Evolutionary conservation across 192 early-diverging fungal species (phyloP).

Genomic region (Allomyces javanicus): DNA sequence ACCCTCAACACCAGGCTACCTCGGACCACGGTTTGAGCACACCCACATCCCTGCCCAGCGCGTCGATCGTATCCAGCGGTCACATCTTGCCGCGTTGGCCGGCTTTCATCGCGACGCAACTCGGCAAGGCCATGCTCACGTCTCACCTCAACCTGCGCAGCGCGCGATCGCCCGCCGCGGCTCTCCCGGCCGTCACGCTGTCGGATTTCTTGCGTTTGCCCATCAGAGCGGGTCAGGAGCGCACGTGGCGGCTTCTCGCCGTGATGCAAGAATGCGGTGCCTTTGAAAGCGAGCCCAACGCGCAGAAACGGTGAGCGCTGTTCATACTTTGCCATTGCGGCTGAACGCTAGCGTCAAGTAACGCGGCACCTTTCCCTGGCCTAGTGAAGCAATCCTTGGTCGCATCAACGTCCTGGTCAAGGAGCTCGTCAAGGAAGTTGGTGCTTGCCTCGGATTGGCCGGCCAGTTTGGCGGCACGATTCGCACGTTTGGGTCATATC

Average conservation of each 20-base stretch:
- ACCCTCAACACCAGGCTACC: too few species aligned
- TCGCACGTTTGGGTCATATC: conserved; percentile 90
- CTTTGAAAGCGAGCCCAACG: conserved; percentile 74
- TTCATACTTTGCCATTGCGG: too few species aligned
- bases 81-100: too few species aligned
- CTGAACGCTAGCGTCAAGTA: too few species aligned
- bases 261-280: conserved; percentile 52
- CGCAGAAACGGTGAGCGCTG: conserved; percentile 42
- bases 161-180: too few species aligned
- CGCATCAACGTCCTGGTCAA: conserved; percentile 75
- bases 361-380: neutral
- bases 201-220: conserved; percentile 37
- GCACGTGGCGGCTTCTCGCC: conserved; percentile 45
- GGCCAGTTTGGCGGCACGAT: conserved; percentile 83
- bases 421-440: conserved; percentile 67
- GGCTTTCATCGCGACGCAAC: too few species aligned
- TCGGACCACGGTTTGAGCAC: too few species aligned
- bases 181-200: neutral
- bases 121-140: too few species aligned
- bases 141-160: too few species aligned
- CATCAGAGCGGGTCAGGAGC: conserved; percentile 39
- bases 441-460: conserved; percentile 52
- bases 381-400: conserved; percentile 65
- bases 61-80: too few species aligned
- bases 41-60: too few species aligned